Percentiles rank a stretch among this genome's conserved stretches.
phyloP scores from a whole-genome alignment of 2,329 filamentous ascomycete genomes.

The Botrytis pseudocinerea region DNA sequence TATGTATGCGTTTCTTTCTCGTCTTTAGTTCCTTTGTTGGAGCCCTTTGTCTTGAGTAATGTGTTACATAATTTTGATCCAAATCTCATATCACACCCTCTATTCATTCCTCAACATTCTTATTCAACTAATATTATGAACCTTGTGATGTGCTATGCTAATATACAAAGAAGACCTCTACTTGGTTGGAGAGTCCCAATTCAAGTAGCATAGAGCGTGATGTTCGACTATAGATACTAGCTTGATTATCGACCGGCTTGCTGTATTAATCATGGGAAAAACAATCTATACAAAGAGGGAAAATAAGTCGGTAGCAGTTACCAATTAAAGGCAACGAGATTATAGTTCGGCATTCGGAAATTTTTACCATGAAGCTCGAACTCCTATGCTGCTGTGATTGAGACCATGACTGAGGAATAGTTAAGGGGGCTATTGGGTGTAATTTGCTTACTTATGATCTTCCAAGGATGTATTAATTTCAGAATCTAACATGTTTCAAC shows the following conservation, averaged over 20 bases:
- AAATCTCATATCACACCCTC: not conserved
- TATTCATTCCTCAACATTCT: not conserved
- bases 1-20: not conserved
- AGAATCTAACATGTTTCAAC: not conserved
- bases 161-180: not conserved
- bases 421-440: too few species aligned
- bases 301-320: not conserved
- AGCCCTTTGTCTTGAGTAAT: not conserved
- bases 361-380: not conserved
- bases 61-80: not conserved
- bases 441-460: not conserved
- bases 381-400: not conserved
- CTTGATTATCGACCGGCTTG: not conserved
- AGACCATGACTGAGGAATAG: not conserved
- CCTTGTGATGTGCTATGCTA: not conserved
- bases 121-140: not conserved
- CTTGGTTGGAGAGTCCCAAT: fast-evolving
- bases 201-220: not conserved
- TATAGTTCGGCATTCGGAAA: not conserved
- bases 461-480: not conserved
- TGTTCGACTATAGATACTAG: not conserved
- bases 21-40: not conserved
- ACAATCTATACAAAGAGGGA: not conserved
- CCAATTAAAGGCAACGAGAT: not conserved
- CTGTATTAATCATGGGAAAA: not conserved